These are phyloP conservation scores for Cladophialophora chaetospira DNA, from an alignment of 2,329 filamentous ascomycete genomes.

Conservation along the genomic window DNA sequence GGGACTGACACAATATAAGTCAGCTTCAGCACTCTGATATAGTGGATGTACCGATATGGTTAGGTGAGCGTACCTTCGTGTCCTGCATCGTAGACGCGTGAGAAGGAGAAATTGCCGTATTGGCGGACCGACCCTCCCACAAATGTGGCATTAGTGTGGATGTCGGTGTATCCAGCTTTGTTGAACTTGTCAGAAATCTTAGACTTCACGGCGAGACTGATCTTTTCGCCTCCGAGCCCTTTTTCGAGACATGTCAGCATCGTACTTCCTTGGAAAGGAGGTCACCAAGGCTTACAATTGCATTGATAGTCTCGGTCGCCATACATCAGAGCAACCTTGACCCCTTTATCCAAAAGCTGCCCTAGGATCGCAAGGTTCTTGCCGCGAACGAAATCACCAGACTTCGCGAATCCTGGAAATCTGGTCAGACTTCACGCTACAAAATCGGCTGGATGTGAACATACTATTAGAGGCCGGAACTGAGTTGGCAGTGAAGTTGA, in stretches of 20 bases:
- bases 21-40: background rate
- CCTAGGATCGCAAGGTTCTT: conserved; percentile 41
- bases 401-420: conserved; percentile 49
- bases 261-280: background rate
- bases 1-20: conserved; percentile 39
- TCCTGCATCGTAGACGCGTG: conserved; percentile 48
- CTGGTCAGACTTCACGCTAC: conserved; percentile 37
- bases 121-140: conserved; percentile 48
- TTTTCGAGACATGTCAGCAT: background rate
- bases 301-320: conserved; percentile 53
- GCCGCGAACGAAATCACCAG: conserved; percentile 38
- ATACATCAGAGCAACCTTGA: conserved; percentile 55
- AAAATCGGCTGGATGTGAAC: background rate
- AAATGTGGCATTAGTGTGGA: conserved; percentile 45
- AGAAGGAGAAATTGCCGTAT: conserved; percentile 52
- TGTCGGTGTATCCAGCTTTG: conserved; percentile 52
- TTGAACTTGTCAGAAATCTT: conserved; percentile 48
- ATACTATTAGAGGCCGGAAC: conserved; percentile 48
- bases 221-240: conserved; percentile 58
- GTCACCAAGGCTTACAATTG: background rate
- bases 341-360: conserved; percentile 53
- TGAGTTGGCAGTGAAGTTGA: conserved; percentile 58
- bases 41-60: background rate
- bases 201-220: conserved; percentile 54
- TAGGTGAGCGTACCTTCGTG: conserved; percentile 24